Evolutionary conservation across 2,329 filamentous ascomycete species (phyloP).

Genomic region (Talaromyces piceae): DNA sequence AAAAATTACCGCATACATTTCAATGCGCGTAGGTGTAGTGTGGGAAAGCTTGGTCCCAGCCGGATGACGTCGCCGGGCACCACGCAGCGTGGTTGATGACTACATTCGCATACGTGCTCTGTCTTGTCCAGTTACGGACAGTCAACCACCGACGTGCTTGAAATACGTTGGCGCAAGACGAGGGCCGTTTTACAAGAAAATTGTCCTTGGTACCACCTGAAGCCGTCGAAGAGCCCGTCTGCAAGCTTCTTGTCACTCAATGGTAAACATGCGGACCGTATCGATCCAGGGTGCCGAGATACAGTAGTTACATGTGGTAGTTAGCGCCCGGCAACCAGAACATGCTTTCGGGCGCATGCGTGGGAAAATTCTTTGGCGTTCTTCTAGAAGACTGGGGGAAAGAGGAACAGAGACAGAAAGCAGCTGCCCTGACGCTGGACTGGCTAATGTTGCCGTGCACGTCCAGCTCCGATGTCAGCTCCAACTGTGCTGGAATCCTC

Average conservation of each 20-base stretch:
- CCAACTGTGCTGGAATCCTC: too few species aligned
- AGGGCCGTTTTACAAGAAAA: too few species aligned
- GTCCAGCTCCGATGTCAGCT: not conserved
- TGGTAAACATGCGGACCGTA: too few species aligned
- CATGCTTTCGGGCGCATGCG: not conserved
- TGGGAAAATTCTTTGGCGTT: not conserved
- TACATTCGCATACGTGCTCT: not conserved
- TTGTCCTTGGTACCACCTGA: too few species aligned
- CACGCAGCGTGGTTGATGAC: not conserved
- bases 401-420: too few species aligned
- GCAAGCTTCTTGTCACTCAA: too few species aligned
- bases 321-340: not conserved
- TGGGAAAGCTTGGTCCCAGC: not conserved
- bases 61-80: not conserved
- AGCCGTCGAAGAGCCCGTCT: too few species aligned
- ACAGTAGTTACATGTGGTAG: not conserved
- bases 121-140: not conserved
- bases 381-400: constrained; percentile 7
- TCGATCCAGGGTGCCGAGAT: too few species aligned
- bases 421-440: not conserved
- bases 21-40: not conserved
- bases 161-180: too few species aligned
- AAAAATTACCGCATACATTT: not conserved
- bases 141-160: not conserved
- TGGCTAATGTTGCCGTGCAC: not conserved